Conservation (phyloP, 352 stramenopile genomes). For the Thalassiosira mediterranea region DNA sequence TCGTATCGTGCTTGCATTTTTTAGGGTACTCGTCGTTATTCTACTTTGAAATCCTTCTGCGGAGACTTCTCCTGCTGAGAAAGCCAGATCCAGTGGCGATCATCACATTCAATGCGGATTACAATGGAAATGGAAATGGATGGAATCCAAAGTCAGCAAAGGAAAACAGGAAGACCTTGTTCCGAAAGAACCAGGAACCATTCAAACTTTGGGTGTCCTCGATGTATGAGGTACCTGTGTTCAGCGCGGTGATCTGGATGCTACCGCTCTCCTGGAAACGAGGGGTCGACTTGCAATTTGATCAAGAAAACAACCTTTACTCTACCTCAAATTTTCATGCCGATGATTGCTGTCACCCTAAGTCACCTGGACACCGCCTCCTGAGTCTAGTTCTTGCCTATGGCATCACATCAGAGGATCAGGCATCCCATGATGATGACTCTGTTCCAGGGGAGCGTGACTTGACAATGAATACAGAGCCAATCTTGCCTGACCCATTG, state of each 20-base stretch:
- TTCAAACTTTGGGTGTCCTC: slow-evolving; percentile 46
- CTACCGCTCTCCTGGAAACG: slow-evolving; percentile 35
- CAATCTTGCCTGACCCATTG: slow-evolving; percentile 25
- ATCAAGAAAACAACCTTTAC: slow-evolving; percentile 14
- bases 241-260: slow-evolving; percentile 37
- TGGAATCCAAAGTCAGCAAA: neutral
- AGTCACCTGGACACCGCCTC: slow-evolving; percentile 18
- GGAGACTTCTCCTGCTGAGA: slow-evolving; percentile 36
- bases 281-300: slow-evolving; percentile 25
- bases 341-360: slow-evolving; percentile 31
- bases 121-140: slow-evolving; percentile 16
- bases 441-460: slow-evolving; percentile 7
- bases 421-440: neutral
- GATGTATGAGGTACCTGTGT: slow-evolving; percentile 47
- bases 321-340: slow-evolving; percentile 12
- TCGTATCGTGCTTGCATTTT: too few relatives aligned
- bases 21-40: too few relatives aligned
- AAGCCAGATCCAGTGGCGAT: slow-evolving; percentile 51
- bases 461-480: slow-evolving; percentile 18
- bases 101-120: slow-evolving; percentile 58
- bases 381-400: slow-evolving; percentile 43
- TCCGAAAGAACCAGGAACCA: slow-evolving; percentile 38
- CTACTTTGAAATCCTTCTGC: slow-evolving; percentile 37
- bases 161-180: slow-evolving; percentile 30
- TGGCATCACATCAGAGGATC: slow-evolving; percentile 40